These are phyloP conservation scores for Paramecium octaurelia DNA, from an alignment of 73 alveolate genomes.

Conservation along the genomic window DNA sequence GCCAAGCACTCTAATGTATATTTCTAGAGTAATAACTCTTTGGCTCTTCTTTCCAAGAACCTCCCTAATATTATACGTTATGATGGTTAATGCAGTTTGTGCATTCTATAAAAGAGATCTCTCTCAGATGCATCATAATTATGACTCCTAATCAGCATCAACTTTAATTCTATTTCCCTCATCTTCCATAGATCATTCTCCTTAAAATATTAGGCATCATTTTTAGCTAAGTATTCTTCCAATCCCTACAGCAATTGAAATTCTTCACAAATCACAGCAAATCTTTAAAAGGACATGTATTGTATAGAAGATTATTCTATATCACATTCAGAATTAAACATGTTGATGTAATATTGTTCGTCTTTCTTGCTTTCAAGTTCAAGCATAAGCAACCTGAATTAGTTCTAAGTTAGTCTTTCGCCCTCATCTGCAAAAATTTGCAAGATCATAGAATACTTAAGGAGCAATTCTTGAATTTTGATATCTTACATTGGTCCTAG, in stretches of 20 bases:
- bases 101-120: conserved; percentile 36
- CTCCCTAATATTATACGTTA: conserved; percentile 30
- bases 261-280: conserved; percentile 19
- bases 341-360: not conserved
- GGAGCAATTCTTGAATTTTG: not conserved
- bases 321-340: conserved; percentile 30
- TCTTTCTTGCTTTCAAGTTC: conserved; percentile 1
- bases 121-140: conserved; percentile 41
- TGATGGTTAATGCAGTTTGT: not conserved
- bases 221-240: not conserved
- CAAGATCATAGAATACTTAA: not conserved
- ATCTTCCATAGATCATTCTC: not conserved
- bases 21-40: not conserved
- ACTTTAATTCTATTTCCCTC: conserved; percentile 41
- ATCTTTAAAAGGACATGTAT: conserved; percentile 31
- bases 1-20: conserved; percentile 36
- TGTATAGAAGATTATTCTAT: not conserved
- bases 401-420: not conserved
- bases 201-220: conserved; percentile 33
- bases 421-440: not conserved
- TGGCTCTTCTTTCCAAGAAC: conserved; percentile 49
- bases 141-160: conserved; percentile 20
- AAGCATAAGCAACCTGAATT: not conserved
- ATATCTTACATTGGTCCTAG: not conserved
- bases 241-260: not conserved